A percentile compares a stretch with the other conserved stretches of the same genome.
Evolutionary conservation across 257 asterid genomes (phyloP).

Genomic region (Knoxia roxburghii): DNA sequence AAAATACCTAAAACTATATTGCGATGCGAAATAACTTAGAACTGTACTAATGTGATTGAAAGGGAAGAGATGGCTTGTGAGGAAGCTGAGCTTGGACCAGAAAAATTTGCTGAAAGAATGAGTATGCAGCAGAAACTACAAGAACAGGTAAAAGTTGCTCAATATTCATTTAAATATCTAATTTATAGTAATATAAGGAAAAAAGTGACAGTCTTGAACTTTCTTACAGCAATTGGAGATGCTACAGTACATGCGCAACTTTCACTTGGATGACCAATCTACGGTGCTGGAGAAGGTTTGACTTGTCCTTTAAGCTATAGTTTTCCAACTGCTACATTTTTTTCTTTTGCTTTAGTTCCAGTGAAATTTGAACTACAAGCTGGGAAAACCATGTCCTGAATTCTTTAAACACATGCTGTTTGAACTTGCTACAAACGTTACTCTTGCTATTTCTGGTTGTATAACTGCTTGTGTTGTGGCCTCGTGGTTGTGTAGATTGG

Average conservation of each 20-base stretch:
- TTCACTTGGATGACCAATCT: constrained; percentile 69
- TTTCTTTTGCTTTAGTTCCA: background rate
- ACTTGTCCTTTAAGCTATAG: background rate
- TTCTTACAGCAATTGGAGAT: constrained; percentile 74
- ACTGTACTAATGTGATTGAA: constrained; percentile 18
- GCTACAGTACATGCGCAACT: constrained; percentile 72
- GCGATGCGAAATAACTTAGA: background rate
- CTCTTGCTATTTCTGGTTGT: no score
- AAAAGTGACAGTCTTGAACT: constrained; percentile 3
- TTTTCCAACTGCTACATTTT: background rate
- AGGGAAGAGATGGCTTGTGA: constrained; percentile 95
- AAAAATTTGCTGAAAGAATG: constrained; percentile 52
- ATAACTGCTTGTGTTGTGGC: background rate
- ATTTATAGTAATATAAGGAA: no score
- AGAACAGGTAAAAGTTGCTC: constrained; percentile 44
- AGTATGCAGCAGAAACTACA: constrained; percentile 50
- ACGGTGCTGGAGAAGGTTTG: constrained; percentile 73
- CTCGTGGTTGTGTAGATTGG: constrained; percentile 41
- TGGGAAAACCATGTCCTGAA: background rate
- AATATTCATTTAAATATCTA: background rate
- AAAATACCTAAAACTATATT: background rate
- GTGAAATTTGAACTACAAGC: background rate
- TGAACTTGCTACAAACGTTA: no score
- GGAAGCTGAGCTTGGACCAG: constrained; percentile 90
- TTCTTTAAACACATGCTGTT: no score